Evolutionary conservation across 2,329 filamentous ascomycete genomes (phyloP), one percentile per base, ranked within the genome.

Genomic region (Paraphoma chrysanthemicola): DNA sequence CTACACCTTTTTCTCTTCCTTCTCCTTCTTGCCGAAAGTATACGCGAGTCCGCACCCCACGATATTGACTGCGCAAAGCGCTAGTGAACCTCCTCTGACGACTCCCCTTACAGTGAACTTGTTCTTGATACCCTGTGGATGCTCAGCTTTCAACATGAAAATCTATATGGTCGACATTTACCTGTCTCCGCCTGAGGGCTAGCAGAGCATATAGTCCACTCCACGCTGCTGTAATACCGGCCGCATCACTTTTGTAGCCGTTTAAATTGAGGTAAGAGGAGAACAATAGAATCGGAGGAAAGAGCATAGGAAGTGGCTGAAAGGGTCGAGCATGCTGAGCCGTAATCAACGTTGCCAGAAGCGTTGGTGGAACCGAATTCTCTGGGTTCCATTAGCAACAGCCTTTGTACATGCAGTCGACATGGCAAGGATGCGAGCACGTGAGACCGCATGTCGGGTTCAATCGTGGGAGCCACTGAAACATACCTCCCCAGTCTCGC

Each of bases 251-350:
- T 69, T 86, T 85, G 77, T 84, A 89, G 56, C 82, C 82, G 60
- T 82, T 82, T 30, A 90, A 68, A 70, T 90, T 90, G 44, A 90
- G 78, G 69, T 90, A 90, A 54, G 85, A 85, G 49, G 84, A 84
- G 77, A 90, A 88, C 56, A 90, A 81, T 3, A 90, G 80, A 53
- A 88, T 78, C 2, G 88, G 87, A 4, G 88, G 84, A 71, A 90
- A 90, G 60, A 88, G 75, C 83, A 90, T 87, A 4, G 88, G 88
- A 0, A 90, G 79, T 6, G 81, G 70, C 70, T 88, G 87, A 74
- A 88, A 86, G 7, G 88, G 88, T n/a, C 86, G 85, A 43, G 84
- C 79, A 78, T 90, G 85, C 66, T 90, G 86, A 10, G 87, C 86
- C 41, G 87, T 84, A 63, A 90, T 84, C 43, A 90, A 79, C 8